Percentiles rank a stretch among this genome's conserved stretches.
Evolutionary conservation across 2,329 filamentous ascomycete species (phyloP).

Genomic region (Fusarium tuaranense): DNA sequence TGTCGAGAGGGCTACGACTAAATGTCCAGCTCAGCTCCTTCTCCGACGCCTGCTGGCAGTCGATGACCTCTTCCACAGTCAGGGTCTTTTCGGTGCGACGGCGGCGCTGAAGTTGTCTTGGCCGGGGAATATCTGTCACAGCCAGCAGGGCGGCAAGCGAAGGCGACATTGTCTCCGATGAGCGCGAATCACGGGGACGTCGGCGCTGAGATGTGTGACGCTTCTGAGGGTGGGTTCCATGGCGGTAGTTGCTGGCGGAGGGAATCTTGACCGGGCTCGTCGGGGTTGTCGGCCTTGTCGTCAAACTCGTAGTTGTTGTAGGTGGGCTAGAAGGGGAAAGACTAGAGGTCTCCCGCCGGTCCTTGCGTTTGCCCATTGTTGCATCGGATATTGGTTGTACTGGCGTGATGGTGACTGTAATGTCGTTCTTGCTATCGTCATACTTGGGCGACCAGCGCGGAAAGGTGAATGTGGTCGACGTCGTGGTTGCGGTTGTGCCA

Average conservation of each 20-base stretch:
- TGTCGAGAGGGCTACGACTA: slow-evolving; percentile 66
- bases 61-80: slow-evolving; percentile 68
- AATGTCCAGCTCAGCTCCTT: slow-evolving; percentile 69
- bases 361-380: slow-evolving; percentile 52
- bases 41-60: slow-evolving; percentile 65
- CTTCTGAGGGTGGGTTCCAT: slow-evolving; percentile 52
- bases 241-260: slow-evolving; percentile 53
- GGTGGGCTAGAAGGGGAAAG: slow-evolving; percentile 46
- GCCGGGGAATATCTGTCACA: slow-evolving; percentile 69
- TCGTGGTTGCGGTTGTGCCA: slow-evolving; percentile 31
- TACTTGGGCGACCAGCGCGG: slow-evolving; percentile 46
- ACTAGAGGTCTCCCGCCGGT: slow-evolving; percentile 44
- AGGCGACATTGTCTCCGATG: slow-evolving; percentile 66
- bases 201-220: slow-evolving; percentile 53
- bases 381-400: slow-evolving; percentile 42
- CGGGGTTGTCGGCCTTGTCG: slow-evolving; percentile 48
- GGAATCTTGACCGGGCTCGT: slow-evolving; percentile 69
- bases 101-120: slow-evolving; percentile 52
- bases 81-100: slow-evolving; percentile 48
- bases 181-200: slow-evolving; percentile 57
- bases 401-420: slow-evolving; percentile 41
- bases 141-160: slow-evolving; percentile 72
- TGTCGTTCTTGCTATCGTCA: slow-evolving; percentile 44
- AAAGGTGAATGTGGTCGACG: slow-evolving; percentile 33
- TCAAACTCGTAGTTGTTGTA: slow-evolving; percentile 44